Evolutionary conservation across 2,329 filamentous ascomycete genomes (phyloP).

Genomic region (Aureobasidium sp.): DNA sequence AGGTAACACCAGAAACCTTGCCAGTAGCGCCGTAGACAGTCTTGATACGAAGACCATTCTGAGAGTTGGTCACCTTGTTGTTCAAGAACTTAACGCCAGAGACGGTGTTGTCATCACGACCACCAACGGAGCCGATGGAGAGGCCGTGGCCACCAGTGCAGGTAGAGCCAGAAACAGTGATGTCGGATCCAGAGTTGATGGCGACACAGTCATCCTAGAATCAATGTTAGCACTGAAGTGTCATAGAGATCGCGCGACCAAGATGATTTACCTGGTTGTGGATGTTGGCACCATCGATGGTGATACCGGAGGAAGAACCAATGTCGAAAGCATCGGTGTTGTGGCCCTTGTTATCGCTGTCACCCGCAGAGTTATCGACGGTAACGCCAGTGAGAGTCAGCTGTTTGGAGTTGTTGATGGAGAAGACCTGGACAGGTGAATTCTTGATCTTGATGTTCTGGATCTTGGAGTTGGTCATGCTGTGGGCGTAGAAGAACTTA

Average conservation of each 20-base stretch:
- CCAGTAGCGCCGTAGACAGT: conserved; percentile 43
- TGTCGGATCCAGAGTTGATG: conserved; percentile 32
- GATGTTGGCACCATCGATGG: conserved; percentile 20
- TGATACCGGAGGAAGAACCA: conserved; percentile 18
- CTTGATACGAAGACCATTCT: conserved; percentile 47
- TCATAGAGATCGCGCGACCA: no score
- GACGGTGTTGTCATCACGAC: conserved; percentile 40
- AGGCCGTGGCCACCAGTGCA: conserved; percentile 45
- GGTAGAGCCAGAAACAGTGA: conserved; percentile 32
- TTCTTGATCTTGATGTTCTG: conserved; percentile 44
- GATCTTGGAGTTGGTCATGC: conserved; percentile 43
- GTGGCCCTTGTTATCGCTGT: conserved; percentile 23
- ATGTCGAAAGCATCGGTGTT: conserved; percentile 27
- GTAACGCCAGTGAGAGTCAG: conserved; percentile 42
- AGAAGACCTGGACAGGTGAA: conserved; percentile 47
- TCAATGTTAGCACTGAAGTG: no score
- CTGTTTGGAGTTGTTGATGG: conserved; percentile 33
- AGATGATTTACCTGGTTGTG: conserved; percentile 17
- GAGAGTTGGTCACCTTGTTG: conserved; percentile 40
- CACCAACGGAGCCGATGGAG: conserved; percentile 48
- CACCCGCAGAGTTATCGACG: conserved; percentile 51
- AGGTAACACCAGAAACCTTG: conserved; percentile 44
- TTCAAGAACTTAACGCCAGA: conserved; percentile 42
- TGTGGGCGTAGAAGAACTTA: conserved; percentile 53
- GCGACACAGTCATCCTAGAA: conserved; percentile 22